A percentile compares a stretch with the other conserved stretches of the same genome.
phyloP scores from a whole-genome alignment of 2,329 filamentous ascomycete genomes.

The Microsporum canis region DNA sequence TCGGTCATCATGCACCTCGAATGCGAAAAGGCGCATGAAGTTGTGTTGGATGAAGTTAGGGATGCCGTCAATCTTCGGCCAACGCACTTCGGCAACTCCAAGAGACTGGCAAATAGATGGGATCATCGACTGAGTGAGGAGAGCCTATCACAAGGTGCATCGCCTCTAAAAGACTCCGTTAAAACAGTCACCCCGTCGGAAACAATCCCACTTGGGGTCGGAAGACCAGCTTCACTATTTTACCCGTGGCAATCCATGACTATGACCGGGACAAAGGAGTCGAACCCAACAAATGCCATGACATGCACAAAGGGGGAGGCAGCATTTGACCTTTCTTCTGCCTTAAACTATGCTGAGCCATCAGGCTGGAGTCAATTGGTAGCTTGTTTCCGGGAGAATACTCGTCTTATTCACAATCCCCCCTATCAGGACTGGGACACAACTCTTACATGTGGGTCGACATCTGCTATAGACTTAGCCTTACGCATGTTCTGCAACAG shows the following conservation, averaged over 20 bases:
- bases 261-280: conserved; percentile 1
- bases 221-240: background rate
- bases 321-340: conserved; percentile 7
- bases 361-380: conserved; percentile 19
- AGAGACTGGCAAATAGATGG: background rate
- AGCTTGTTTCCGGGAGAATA: conserved; percentile 21
- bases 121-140: background rate
- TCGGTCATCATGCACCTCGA: background rate
- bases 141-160: background rate
- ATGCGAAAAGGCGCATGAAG: background rate
- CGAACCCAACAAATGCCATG: background rate
- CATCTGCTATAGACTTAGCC: conserved; percentile 22
- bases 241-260: conserved; percentile 3
- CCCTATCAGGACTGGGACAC: conserved; percentile 24
- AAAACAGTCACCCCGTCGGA: background rate
- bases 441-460: conserved; percentile 21
- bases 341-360: conserved; percentile 19
- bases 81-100: background rate
- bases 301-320: background rate
- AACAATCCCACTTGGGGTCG: background rate
- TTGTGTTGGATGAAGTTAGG: background rate
- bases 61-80: background rate
- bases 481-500: conserved; percentile 21
- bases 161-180: background rate
- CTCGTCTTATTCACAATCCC: conserved; percentile 21